Percentiles rank a stretch among this genome's conserved stretches.
Evolutionary conservation across 176 grass and related monocot genomes (phyloP).

Genomic region (Stipa capillata): DNA sequence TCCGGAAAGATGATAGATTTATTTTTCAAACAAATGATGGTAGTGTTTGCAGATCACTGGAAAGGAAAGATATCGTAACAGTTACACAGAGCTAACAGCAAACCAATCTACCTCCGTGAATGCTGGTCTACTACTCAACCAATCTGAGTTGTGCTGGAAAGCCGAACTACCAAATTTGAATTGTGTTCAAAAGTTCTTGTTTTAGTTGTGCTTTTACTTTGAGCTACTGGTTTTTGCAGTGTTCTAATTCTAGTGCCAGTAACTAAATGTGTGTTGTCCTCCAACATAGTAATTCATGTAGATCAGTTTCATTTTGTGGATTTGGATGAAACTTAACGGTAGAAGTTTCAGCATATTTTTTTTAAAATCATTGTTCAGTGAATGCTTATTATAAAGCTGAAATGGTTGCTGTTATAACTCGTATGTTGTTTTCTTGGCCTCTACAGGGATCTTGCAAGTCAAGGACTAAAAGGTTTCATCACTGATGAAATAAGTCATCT

Average conservation of each 20-base stretch:
- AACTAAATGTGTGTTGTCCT: neutral
- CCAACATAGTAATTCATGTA: neutral
- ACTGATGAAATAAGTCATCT: slow-evolving; percentile 82
- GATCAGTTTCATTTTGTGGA: neutral
- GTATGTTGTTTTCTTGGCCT: neutral
- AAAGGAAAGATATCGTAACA: neutral
- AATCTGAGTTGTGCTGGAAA: neutral
- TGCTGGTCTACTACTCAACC: neutral
- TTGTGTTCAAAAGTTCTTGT: neutral
- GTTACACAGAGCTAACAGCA: neutral
- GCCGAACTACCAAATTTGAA: neutral
- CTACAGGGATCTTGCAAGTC: slow-evolving; percentile 80
- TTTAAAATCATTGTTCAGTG: neutral
- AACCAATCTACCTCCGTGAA: neutral
- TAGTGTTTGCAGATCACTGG: neutral
- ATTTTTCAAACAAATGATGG: neutral
- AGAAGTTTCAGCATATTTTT: neutral
- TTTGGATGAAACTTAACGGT: neutral
- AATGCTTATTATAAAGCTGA: neutral
- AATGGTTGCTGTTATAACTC: neutral
- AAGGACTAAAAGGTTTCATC: slow-evolving; percentile 92
- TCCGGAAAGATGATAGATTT: neutral
- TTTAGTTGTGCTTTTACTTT: neutral
- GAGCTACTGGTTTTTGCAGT: neutral
- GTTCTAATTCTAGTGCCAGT: neutral